Conservation (phyloP, 495 filamentous ascomycete genomes). For the Staphylotrichum longicolle region DNA sequence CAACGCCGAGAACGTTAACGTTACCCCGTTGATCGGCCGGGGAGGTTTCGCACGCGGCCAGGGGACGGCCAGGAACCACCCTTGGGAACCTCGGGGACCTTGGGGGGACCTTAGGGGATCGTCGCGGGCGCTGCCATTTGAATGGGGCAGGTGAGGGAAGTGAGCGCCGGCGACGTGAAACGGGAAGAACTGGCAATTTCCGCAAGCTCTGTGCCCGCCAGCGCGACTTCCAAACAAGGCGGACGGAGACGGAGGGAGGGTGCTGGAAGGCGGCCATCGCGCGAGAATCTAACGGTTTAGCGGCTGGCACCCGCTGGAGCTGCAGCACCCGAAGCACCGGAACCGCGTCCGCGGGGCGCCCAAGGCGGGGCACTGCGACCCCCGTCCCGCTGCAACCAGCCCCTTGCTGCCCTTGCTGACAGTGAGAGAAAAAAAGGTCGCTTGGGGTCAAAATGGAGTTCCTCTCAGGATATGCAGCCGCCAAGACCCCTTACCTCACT, state of each 20-base stretch:
- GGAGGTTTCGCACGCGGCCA: background rate
- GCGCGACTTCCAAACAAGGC: slow-evolving; percentile 5
- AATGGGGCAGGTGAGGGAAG: background rate
- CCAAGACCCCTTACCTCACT: slow-evolving; percentile 38
- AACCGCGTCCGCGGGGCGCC: slow-evolving; percentile 12
- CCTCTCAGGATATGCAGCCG: slow-evolving; percentile 35
- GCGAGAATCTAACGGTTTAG: slow-evolving; percentile 3
- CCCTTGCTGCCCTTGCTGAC: slow-evolving; percentile 6
- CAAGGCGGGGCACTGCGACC: slow-evolving; percentile 16
- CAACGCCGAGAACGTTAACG: background rate
- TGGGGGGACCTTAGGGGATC: too few species aligned
- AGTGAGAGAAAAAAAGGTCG: slow-evolving; percentile 22
- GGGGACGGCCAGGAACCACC: background rate
- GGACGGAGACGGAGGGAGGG: slow-evolving; percentile 8
- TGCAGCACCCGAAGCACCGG: slow-evolving; percentile 18
- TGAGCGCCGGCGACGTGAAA: too few species aligned
- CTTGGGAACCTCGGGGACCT: background rate
- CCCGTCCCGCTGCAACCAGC: slow-evolving; percentile 12
- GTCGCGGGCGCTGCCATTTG: background rate
- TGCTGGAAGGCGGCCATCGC: background rate
- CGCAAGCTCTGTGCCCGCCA: background rate
- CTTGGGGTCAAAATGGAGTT: slow-evolving; percentile 33
- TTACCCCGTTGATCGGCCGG: slow-evolving; percentile 10
- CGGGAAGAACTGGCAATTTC: slow-evolving; percentile 4
- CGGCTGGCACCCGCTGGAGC: slow-evolving; percentile 14